A percentile compares a stretch with the other conserved stretches of the same genome.
These are phyloP conservation scores for Pseudogymnoascus sp. DNA, from an alignment of 2,329 filamentous ascomycete genomes.

Conservation along the genomic window DNA sequence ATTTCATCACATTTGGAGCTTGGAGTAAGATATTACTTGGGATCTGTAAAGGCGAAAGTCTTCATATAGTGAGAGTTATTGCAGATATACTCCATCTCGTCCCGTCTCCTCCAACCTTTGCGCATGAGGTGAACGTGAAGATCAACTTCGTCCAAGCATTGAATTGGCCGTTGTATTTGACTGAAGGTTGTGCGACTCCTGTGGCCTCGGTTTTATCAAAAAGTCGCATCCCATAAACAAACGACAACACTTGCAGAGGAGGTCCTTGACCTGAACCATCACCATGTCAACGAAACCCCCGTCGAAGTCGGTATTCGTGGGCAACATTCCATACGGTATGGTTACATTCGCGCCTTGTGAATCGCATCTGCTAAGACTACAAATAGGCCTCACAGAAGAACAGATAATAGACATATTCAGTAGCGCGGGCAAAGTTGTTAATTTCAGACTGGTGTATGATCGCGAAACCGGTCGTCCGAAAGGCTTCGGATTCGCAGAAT, in stretches of 20 bases:
- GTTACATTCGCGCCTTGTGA: constrained; percentile 11
- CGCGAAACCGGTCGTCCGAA: constrained; percentile 91
- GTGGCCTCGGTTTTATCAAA: neutral
- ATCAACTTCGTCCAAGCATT: neutral
- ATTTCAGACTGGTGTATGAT: constrained; percentile 91
- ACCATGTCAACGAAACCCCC: constrained; percentile 68
- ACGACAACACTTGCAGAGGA: neutral
- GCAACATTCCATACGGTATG: constrained; percentile 76
- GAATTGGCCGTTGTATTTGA: neutral
- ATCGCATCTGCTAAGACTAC: constrained; percentile 13
- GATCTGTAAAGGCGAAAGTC: constrained; percentile 1
- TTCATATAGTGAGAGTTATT: constrained; percentile 8
- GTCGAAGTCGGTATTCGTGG: constrained; percentile 75
- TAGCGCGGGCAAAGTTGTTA: constrained; percentile 80
- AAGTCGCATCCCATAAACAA: neutral
- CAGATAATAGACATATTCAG: constrained; percentile 92
- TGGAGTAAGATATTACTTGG: neutral
- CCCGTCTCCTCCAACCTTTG: constrained; percentile 1
- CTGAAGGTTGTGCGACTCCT: neutral
- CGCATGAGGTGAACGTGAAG: constrained; percentile 8
- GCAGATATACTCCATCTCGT: constrained; percentile 7
- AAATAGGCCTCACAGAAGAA: constrained; percentile 84
- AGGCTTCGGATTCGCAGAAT: constrained; percentile 95
- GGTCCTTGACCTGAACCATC: constrained; percentile 19
- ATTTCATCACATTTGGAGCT: neutral